Evolutionary conservation across 257 asterid genomes (phyloP), one percentile per base, ranked within the genome.

Genomic region (Solanum infundibuliforme): DNA sequence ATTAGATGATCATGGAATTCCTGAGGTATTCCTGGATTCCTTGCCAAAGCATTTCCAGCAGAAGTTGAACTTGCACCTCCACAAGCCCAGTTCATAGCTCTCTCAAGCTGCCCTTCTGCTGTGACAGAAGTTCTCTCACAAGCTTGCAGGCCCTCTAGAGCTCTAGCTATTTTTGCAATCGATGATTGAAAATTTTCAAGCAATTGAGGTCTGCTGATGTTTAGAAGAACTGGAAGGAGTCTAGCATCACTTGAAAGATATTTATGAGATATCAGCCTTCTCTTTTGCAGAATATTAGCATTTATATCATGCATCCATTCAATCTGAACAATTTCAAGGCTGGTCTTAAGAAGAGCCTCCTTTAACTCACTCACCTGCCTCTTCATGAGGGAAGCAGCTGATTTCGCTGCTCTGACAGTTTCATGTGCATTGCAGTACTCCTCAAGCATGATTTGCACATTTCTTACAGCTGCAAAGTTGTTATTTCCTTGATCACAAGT

Each of bases 11-110:
- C 95, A 86, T 96, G 98, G 87, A 95, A 97, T 88, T 96, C 98
- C 60, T 91, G 90, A 72, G 99, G 99, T 90, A 97, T 92, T 89
- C 99, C 98, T 83, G 97, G 84, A 94, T 91, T 94, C 92, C 95
- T 92, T 43, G 93, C 91, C 88, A 91, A 89, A 83, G 88, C 88
- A 92, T 86, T 93, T 88, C 95, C 95, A 84, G 81, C 88, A 88
- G 97, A 83, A 87, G 89, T 90, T 87, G 98, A 91, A 92, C 92
- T 93, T 72, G 98, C 94, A 74, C 98, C 95, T 88, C 98, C 99
- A 92, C 99, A 97, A 88, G 99, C 99, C 99, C 99, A 97, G 93
- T 94, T 92, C 99, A 97, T 95, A 76, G 99, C 99, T 92, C 99
- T 93, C 95, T 97, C 99, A 89, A 97, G 98, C 94, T 97, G 98